Evolutionary conservation across 371 early-diverging fungal species (phyloP).

Genomic region (Pancytospora philotis): DNA sequence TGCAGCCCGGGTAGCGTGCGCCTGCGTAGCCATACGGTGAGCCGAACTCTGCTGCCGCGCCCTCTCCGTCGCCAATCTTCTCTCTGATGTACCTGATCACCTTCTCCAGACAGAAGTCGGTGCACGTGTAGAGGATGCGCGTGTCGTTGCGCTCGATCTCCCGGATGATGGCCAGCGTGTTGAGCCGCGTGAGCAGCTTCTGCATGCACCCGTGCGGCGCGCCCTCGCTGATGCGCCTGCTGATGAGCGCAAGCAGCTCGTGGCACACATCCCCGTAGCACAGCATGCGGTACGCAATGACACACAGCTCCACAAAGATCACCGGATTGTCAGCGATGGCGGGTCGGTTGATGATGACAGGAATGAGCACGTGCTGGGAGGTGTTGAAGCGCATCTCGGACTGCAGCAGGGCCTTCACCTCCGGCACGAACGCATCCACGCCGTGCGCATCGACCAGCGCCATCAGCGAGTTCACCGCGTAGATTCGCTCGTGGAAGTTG

Average conservation of each 20-base stretch:
- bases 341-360: neutral
- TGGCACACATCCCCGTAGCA: neutral
- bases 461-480: neutral
- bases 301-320: slow-evolving; percentile 13
- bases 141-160: neutral
- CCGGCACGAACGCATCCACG: neutral
- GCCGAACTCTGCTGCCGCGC: too few relatives aligned
- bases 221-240: neutral
- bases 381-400: slow-evolving; percentile 16
- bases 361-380: neutral
- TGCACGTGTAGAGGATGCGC: neutral
- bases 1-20: too few relatives aligned
- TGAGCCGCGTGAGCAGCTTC: neutral
- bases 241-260: neutral
- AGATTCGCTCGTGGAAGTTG: slow-evolving; percentile 10
- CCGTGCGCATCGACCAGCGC: neutral
- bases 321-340: neutral
- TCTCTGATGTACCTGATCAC: too few relatives aligned
- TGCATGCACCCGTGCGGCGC: neutral
- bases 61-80: too few relatives aligned
- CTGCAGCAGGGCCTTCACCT: neutral
- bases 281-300: neutral
- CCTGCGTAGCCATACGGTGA: too few relatives aligned
- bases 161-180: neutral
- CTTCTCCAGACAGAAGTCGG: neutral